Conservation (phyloP, 345 rosid species). For the Camelina hispida region DNA sequence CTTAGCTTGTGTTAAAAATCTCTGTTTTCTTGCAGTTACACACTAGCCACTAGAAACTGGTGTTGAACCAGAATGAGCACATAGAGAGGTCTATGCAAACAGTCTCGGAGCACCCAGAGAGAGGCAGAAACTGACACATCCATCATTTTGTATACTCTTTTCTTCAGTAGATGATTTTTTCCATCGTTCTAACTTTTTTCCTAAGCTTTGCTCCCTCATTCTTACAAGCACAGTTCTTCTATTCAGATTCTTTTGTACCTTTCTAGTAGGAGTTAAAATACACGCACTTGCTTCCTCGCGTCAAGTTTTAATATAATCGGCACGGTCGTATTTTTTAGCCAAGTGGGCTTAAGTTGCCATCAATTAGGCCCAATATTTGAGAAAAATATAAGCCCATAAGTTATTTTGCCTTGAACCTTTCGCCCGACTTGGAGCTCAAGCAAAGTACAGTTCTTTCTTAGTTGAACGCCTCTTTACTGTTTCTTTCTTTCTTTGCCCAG, state of each 20-base stretch:
- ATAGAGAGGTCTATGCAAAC: conserved; percentile 14
- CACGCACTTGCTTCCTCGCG: too few species aligned
- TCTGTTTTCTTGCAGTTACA: conserved; percentile 24
- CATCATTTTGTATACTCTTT: conserved; percentile 20
- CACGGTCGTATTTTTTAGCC: too few species aligned
- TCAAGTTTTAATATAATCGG: too few species aligned
- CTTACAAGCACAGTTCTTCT: not conserved
- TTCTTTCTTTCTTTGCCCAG: not conserved
- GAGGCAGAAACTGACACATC: conserved; percentile 13
- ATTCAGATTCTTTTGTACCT: not conserved
- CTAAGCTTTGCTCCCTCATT: not conserved
- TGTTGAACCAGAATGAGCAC: conserved; percentile 9
- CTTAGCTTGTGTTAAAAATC: not conserved
- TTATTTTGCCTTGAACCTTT: conserved; percentile 4
- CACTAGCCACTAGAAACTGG: conserved; percentile 7
- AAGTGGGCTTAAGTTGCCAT: too few species aligned
- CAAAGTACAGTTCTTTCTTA: conserved; percentile 35
- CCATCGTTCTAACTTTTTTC: not conserved
- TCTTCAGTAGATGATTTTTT: conserved; percentile 5
- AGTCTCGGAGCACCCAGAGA: not conserved
- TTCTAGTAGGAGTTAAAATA: not conserved
- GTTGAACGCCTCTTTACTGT: conserved; percentile 1
- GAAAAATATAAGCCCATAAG: not conserved
- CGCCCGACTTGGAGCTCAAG: conserved; percentile 47
- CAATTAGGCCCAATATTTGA: not conserved